A percentile compares a stretch with the other conserved stretches of the same genome.
Conservation (phyloP, 164 flowering plant genomes). For the Cinnamomum micranthum region DNA sequence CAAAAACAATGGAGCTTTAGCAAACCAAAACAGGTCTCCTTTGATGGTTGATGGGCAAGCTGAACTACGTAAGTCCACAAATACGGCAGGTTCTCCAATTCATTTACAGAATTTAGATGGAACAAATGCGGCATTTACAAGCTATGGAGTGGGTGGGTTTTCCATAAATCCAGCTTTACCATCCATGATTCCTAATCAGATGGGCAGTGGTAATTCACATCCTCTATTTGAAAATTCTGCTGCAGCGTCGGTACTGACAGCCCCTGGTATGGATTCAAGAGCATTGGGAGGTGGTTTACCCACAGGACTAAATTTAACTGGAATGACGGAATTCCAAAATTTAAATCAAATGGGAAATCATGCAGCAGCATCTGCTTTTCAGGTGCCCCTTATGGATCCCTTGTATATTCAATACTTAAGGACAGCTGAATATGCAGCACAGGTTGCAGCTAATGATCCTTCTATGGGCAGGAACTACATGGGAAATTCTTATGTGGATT, state of each 20-base stretch:
- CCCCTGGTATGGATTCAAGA: constrained; percentile 49
- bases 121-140: constrained; percentile 36
- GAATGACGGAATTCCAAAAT: constrained; percentile 51
- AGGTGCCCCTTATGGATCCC: constrained; percentile 51
- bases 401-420: constrained; percentile 65
- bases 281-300: constrained; percentile 45
- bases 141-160: constrained; percentile 50
- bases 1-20: constrained; percentile 29
- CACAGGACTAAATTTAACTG: constrained; percentile 45
- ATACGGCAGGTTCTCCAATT: constrained; percentile 41
- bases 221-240: constrained; percentile 48
- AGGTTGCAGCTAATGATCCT: constrained; percentile 50
- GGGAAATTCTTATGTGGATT: constrained; percentile 50
- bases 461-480: constrained; percentile 42
- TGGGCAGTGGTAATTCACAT: constrained; percentile 50
- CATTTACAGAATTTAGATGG: constrained; percentile 41
- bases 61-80: constrained; percentile 29
- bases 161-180: constrained; percentile 51
- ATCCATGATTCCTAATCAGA: constrained; percentile 49
- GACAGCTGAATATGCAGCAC: constrained; percentile 61
- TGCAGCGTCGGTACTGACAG: constrained; percentile 58
- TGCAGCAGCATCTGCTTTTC: constrained; percentile 35
- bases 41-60: constrained; percentile 29
- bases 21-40: constrained; percentile 26
- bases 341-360: constrained; percentile 49